Percentiles rank a stretch among this genome's conserved stretches.
phyloP scores from a whole-genome alignment of 352 stramenopile genomes.

The Blastocystis sp. region DNA sequence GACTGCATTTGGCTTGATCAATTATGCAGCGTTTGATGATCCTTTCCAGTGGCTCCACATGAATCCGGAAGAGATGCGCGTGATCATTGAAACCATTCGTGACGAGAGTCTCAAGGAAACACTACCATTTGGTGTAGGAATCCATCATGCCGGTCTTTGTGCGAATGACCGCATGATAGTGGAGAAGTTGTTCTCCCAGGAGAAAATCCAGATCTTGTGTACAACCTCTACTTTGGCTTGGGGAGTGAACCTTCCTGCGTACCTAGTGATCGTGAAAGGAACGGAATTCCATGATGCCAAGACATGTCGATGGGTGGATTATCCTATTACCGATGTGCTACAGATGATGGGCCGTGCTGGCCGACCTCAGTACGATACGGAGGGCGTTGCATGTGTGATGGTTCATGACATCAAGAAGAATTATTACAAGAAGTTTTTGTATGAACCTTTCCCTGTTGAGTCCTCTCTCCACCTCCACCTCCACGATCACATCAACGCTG shows the following conservation, averaged over 20 bases:
- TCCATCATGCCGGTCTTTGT: conserved; percentile 87
- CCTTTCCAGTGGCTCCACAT: conserved; percentile 87
- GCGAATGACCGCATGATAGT: conserved; percentile 84
- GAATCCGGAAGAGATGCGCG: conserved; percentile 79
- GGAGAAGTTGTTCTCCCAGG: conserved; percentile 86
- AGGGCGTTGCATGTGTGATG: conserved; percentile 89
- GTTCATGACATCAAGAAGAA: conserved; percentile 95
- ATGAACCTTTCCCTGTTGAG: conserved; percentile 92
- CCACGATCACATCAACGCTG: conserved; percentile 90
- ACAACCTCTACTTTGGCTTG: conserved; percentile 85
- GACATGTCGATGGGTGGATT: conserved; percentile 87
- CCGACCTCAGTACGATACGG: conserved; percentile 83
- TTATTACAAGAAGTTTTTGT: conserved; percentile 94
- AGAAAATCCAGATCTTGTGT: conserved; percentile 87
- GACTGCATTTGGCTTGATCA: conserved; percentile 93
- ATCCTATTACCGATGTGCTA: conserved; percentile 93
- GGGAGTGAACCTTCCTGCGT: conserved; percentile 76
- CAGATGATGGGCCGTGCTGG: conserved; percentile 94
- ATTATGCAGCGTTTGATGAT: conserved; percentile 78
- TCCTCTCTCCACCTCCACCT: conserved; percentile 82
- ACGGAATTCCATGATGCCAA: conserved; percentile 92
- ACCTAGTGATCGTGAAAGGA: conserved; percentile 95
- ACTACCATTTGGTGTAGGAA: conserved; percentile 90
- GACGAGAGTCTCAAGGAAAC: conserved; percentile 88
- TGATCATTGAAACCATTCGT: conserved; percentile 77